A percentile compares a stretch with the other conserved stretches of the same genome.
These are phyloP conservation scores for Oxytropis ochrocephala DNA, from an alignment of 306 rosid genomes.

Conservation along the genomic window DNA sequence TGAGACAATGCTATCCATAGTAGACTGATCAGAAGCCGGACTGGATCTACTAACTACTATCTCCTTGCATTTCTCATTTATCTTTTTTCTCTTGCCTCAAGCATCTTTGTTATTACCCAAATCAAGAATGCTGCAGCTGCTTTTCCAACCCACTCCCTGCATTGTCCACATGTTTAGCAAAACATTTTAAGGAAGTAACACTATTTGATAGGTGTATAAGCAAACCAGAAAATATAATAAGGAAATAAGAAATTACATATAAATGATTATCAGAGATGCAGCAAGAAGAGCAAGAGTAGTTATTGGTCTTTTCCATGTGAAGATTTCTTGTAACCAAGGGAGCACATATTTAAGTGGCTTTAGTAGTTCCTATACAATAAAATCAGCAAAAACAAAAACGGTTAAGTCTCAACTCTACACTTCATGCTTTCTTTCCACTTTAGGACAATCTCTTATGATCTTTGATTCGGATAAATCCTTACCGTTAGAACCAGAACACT, in stretches of 20 bases:
- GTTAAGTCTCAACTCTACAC: conserved; percentile 12
- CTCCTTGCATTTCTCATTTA: conserved; percentile 50
- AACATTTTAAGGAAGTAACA: neutral
- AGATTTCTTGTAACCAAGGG: conserved; percentile 51
- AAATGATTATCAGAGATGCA: conserved; percentile 45
- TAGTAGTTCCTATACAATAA: conserved; percentile 54
- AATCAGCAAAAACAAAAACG: neutral
- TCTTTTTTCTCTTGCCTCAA: conserved; percentile 37
- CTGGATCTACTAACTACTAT: conserved; percentile 40
- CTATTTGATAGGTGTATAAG: neutral
- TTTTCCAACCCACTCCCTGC: conserved; percentile 93
- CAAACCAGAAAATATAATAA: neutral
- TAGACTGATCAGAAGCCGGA: conserved; percentile 46
- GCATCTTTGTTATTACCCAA: conserved; percentile 60
- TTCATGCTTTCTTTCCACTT: neutral
- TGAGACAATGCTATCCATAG: conserved; percentile 73
- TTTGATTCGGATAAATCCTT: conserved; percentile 11
- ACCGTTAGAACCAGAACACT: conserved; percentile 52
- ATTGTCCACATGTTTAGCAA: neutral
- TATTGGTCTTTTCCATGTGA: conserved; percentile 70
- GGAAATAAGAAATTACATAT: conserved; percentile 39
- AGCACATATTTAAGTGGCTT: conserved; percentile 46
- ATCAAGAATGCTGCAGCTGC: conserved; percentile 52
- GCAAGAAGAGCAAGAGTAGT: conserved; percentile 41
- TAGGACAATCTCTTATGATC: neutral